phyloP scores from a whole-genome alignment of 148 eudicot genomes.

The Persicaria maculosa region DNA sequence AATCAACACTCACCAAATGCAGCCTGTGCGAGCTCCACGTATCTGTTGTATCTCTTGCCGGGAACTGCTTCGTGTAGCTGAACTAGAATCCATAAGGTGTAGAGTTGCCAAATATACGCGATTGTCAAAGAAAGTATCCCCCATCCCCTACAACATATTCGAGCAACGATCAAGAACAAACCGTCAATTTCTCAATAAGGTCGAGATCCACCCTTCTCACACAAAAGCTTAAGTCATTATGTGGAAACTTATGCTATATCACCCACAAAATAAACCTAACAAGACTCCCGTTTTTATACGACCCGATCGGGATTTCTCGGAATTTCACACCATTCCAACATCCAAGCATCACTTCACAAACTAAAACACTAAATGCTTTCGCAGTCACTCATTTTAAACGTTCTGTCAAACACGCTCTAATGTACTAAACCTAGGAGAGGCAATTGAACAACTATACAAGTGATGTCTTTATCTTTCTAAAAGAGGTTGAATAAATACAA shows the following conservation, averaged over 20 bases:
- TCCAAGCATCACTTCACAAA: too few species aligned
- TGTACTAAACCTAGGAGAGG: too few species aligned
- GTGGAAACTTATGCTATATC: too few species aligned
- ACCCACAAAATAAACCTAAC: too few species aligned
- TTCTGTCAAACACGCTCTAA: too few species aligned
- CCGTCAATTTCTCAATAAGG: conserved; percentile 7
- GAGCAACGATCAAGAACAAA: conserved; percentile 7
- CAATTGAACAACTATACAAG: not conserved
- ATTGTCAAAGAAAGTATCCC: conserved; percentile 83
- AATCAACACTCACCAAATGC: conserved; percentile 62
- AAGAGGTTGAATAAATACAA: conserved; percentile 15
- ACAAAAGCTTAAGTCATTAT: not conserved
- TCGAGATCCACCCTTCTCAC: not conserved
- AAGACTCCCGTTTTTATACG: too few species aligned
- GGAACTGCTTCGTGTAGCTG: conserved; percentile 99
- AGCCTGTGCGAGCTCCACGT: conserved; percentile 93
- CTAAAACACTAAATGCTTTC: too few species aligned
- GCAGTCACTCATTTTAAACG: too few species aligned
- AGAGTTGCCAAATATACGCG: conserved; percentile 92
- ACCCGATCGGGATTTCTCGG: too few species aligned
- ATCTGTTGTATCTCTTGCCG: conserved; percentile 94
- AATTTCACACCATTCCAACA: too few species aligned
- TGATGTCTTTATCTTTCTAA: not conserved
- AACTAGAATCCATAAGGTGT: conserved; percentile 94
- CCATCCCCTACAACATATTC: conserved; percentile 70